Evolutionary conservation across 345 rosid genomes (phyloP).

Genomic region (Murraya koenigii): DNA sequence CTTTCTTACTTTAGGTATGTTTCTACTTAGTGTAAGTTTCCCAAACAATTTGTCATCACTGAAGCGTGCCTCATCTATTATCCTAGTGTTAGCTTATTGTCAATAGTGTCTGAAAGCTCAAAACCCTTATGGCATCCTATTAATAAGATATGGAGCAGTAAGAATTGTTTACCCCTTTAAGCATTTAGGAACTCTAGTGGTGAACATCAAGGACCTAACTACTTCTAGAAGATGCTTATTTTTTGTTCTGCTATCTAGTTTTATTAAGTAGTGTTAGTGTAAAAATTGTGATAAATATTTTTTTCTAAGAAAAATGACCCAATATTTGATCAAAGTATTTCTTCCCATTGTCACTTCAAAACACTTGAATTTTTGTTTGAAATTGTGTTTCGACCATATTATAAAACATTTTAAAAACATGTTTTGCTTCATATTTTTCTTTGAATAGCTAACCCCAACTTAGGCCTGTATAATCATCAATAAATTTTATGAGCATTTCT

Average conservation of each 20-base stretch:
- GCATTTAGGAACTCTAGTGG: not conserved
- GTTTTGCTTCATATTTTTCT: not conserved
- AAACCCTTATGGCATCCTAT: not conserved
- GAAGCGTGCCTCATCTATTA: too few relatives aligned
- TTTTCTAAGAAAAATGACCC: not conserved
- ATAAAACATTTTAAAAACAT: not conserved
- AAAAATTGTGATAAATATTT: not conserved
- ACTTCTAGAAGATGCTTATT: not conserved
- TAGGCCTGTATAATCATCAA: not conserved
- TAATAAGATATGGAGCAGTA: not conserved
- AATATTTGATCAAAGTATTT: too few relatives aligned
- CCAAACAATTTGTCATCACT: too few relatives aligned
- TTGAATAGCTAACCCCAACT: not conserved
- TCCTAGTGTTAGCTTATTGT: not conserved
- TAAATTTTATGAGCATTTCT: not conserved
- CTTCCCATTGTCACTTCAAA: not conserved
- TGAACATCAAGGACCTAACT: not conserved
- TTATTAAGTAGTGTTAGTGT: not conserved
- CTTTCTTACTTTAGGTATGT: too few relatives aligned
- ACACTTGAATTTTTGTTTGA: too few relatives aligned
- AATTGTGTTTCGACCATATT: not conserved
- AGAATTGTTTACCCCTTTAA: not conserved
- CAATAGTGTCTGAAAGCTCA: not conserved
- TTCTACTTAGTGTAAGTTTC: too few relatives aligned
- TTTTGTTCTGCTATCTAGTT: not conserved